These are phyloP conservation scores for Podaxis sp. DNA, from an alignment of 768 basidiomycete species.

Conservation along the genomic window DNA sequence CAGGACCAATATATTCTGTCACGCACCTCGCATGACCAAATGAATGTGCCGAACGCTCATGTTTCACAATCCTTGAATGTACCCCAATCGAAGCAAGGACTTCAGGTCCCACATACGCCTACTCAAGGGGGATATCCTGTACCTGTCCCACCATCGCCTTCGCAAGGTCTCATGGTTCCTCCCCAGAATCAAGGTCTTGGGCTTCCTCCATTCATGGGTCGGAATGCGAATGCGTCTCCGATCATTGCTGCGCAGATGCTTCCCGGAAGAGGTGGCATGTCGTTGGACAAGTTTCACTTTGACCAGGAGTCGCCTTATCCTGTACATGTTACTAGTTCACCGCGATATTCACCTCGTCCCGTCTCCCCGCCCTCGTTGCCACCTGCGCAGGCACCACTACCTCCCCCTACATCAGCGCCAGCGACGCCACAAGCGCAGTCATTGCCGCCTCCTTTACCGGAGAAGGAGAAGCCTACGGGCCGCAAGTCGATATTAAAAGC, in stretches of 20 bases:
- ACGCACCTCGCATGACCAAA: conserved; percentile 5
- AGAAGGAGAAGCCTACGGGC: conserved; percentile 43
- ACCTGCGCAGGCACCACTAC: conserved; percentile 7
- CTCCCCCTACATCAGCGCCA: conserved; percentile 27
- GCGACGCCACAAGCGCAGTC: conserved; percentile 2
- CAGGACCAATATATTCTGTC: conserved; percentile 21
- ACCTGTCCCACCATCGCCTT: conserved; percentile 4
- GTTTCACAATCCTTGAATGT: not conserved
- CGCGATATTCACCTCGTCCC: conserved; percentile 32
- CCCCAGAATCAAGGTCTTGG: conserved; percentile 6
- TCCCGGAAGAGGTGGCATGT: conserved; percentile 29
- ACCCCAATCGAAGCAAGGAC: conserved; percentile 15
- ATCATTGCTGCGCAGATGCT: conserved; percentile 43
- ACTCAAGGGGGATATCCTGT: conserved; percentile 12
- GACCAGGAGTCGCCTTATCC: conserved; percentile 78
- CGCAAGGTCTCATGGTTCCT: conserved; percentile 6
- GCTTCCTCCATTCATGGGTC: conserved; percentile 1
- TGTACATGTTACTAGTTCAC: conserved; percentile 35
- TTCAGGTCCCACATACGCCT: conserved; percentile 2
- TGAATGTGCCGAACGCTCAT: not conserved
- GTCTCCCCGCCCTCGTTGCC: conserved; percentile 28
- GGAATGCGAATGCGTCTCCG: conserved; percentile 29
- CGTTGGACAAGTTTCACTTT: conserved; percentile 56
- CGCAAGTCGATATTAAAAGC: conserved; percentile 73
- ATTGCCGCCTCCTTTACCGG: conserved; percentile 29